Evolutionary conservation across 805 yeast species (phyloP), one percentile per base, ranked within the genome.

Genomic region (Cyberlindnera maritima): DNA sequence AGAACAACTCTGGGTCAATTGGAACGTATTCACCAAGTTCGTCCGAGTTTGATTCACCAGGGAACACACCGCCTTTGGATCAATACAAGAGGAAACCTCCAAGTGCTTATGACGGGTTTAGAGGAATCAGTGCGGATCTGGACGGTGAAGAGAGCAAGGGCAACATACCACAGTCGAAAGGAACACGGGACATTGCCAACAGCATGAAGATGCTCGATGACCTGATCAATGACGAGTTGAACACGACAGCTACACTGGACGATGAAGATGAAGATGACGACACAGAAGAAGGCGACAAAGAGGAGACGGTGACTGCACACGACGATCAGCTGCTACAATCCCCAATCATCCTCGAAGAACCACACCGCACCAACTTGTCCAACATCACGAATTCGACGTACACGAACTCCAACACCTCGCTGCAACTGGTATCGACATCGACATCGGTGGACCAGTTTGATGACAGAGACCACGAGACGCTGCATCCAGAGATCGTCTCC

Each of bases 1-100:
- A 65, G 2, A 67, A 67, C 36, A 61, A 61, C 9, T 56, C 62
- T 2, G 69, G 70, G 14, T 69, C 75, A 1, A 71, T 73, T 35
- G 77, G 77, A 1, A 74, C 73, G 13, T 73, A 66, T 55, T 71
- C 76, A 2, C 77, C 77, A 17, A 68, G 74, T 7, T 70, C 75
- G 2, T 70, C 75, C 1, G 76, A 72, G 43, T 63, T 71, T 47
- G 75, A 69, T 31, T 67, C 74, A 8, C 74, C 74, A 9, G 66
- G 62, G 29, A 38, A 50, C 28, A 55, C 57, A 17, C 59, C 59
- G 6, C 53, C 57, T 13, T 37, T 50, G 36, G 47, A 44, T 9
- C 51, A 48, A n/a, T 39, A 38, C 23, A 50, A 48, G 34, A 41
- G 36, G 11, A 53, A 53, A 36, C 57, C 57, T 23, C 37, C 46